These are phyloP conservation scores for Penicillium verrucosum DNA, from an alignment of 2,329 filamentous ascomycete species.

Conservation along the genomic window DNA sequence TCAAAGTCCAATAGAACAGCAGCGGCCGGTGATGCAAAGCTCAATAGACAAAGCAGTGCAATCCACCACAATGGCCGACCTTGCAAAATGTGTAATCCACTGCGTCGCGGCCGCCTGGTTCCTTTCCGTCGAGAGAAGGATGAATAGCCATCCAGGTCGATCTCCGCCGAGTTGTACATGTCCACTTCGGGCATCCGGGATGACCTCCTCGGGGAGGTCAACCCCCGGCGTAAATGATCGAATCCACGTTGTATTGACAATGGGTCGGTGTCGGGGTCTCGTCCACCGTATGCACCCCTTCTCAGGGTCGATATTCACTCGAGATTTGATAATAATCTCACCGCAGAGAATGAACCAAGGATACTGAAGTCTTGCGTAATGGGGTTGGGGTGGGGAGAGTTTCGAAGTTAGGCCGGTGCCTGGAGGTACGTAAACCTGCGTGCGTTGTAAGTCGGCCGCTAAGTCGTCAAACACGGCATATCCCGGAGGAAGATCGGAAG, in stretches of 20 bases:
- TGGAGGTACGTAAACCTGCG: constrained; percentile 1
- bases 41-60: constrained; percentile 23
- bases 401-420: constrained; percentile 1
- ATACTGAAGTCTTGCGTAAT: background rate
- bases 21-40: constrained; percentile 41
- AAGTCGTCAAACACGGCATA: constrained; percentile 3
- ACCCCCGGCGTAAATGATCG: constrained; percentile 34
- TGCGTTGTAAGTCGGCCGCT: background rate
- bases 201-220: constrained; percentile 44
- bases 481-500: constrained; percentile 3
- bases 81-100: constrained; percentile 11
- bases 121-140: constrained; percentile 1
- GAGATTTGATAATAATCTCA: background rate
- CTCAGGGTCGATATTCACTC: background rate
- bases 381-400: background rate
- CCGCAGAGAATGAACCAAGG: background rate
- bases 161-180: constrained; percentile 32
- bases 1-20: constrained; percentile 72
- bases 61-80: constrained; percentile 20
- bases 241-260: constrained; percentile 38
- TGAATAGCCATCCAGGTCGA: constrained; percentile 10
- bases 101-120: constrained; percentile 5
- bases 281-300: background rate
- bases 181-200: constrained; percentile 30
- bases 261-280: constrained; percentile 3